These are phyloP conservation scores for Blastobotrys elegans DNA, from an alignment of 1,139 yeast genomes.

Conservation along the genomic window DNA sequence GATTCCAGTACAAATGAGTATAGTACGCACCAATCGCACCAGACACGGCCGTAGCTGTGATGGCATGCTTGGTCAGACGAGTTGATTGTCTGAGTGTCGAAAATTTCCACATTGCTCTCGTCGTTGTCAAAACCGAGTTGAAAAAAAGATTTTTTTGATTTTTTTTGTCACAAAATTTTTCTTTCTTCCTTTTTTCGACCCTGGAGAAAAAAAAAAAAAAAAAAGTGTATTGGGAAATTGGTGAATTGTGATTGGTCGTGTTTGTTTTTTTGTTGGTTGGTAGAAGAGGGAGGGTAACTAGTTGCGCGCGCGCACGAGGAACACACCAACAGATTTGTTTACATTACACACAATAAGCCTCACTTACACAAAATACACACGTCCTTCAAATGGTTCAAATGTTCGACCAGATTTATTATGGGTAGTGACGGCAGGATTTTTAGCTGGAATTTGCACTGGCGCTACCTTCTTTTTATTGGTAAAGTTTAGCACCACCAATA, in stretches of 20 bases:
- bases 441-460: background rate
- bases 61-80: constrained; percentile 32
- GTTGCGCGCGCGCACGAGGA: too few species aligned
- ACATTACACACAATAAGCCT: too few species aligned
- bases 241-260: background rate
- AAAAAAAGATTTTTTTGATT: background rate
- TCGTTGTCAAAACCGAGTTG: background rate
- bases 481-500: constrained; percentile 3
- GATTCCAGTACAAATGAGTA: constrained; percentile 30
- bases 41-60: constrained; percentile 30
- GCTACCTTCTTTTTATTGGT: background rate
- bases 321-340: too few species aligned
- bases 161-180: constrained; percentile 6
- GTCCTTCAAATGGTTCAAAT: constrained; percentile 7
- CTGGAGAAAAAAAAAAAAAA: background rate
- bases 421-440: background rate
- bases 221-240: background rate
- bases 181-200: background rate
- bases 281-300: too few species aligned
- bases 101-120: constrained; percentile 13
- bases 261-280: background rate
- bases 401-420: background rate
- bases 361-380: constrained; percentile 1
- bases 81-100: constrained; percentile 25
- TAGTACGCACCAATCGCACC: constrained; percentile 32